Evolutionary conservation across 2,329 filamentous ascomycete genomes (phyloP).

Genomic region (Cryphonectria naterciae): DNA sequence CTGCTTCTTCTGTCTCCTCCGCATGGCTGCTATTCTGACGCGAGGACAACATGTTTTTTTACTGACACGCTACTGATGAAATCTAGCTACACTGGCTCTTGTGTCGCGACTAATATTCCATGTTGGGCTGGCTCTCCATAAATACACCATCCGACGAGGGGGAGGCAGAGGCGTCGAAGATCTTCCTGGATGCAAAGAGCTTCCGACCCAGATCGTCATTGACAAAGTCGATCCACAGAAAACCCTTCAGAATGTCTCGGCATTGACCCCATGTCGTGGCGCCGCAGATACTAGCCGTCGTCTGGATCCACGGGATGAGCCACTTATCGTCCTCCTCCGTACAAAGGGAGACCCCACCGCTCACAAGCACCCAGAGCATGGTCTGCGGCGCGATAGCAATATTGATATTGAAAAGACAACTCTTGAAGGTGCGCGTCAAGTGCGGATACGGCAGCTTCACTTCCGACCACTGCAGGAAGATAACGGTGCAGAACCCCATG

Average conservation of each 20-base stretch:
- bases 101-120: background rate
- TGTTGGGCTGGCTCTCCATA: background rate
- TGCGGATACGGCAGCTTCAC: slow-evolving; percentile 31
- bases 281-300: slow-evolving; percentile 30
- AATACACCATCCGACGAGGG: background rate
- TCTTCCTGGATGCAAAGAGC: background rate
- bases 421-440: slow-evolving; percentile 30
- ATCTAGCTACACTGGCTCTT: background rate
- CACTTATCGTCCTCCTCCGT: slow-evolving; percentile 29
- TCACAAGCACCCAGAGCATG: slow-evolving; percentile 36
- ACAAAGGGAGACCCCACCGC: slow-evolving; percentile 35
- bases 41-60: background rate
- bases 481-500: slow-evolving; percentile 40
- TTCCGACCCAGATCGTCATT: slow-evolving; percentile 8
- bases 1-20: too few relatives aligned
- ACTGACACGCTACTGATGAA: background rate
- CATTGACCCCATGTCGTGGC: slow-evolving; percentile 30
- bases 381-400: slow-evolving; percentile 26
- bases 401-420: slow-evolving; percentile 17
- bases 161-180: background rate
- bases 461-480: slow-evolving; percentile 45
- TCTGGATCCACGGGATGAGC: slow-evolving; percentile 33
- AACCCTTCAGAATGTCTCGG: slow-evolving; percentile 5
- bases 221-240: slow-evolving; percentile 26
- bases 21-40: too few relatives aligned